Evolutionary conservation across 2,329 filamentous ascomycete genomes (phyloP), one percentile per base, ranked within the genome.

Genomic region (Colletotrichum simmondsii): DNA sequence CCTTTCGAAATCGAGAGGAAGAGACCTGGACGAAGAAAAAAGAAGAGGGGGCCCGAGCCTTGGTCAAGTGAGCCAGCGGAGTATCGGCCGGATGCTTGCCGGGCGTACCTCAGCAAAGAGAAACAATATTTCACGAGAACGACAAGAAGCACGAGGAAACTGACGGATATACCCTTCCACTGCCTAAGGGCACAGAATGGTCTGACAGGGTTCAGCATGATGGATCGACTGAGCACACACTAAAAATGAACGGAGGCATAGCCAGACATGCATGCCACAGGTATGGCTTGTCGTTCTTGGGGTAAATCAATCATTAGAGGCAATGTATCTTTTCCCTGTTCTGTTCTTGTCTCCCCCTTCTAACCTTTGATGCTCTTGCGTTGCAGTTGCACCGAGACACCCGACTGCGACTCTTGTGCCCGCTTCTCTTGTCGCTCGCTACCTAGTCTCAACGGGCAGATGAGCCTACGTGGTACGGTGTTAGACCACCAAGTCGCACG

Each of bases 351-450:
- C 35, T 59, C 14, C 32, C 22, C n/a, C 42, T 26, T 22, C 42
- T 49, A 19, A n/a, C 42, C 42, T 35, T 65, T 54, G 16, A 11
- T n/a, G 19, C 54, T 62, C 49, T 58, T 65, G 57, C 30, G 26
- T 68, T 30, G 35, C 54, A 72, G 64, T 72, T 58, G 65, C 58
- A 72, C 69, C 58, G 57, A 72, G 58, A 68, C 69, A 68, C 58
- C 68, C 65, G 59, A 42, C 65, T 72, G 69, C 65, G 52, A 68
- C 58, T 58, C 30, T 59, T 59, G 59, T 69, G 65, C 30, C 58
- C 65, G 58, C 65, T 64, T 35, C 19, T 62, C 46, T 49, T 14
- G 11, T 42, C 46, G 37, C 30, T 53, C 46, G 37, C 30, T 53
- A 60, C n/a, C 22, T 49, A 35, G 24, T 37, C 49, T 57, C 42